Base-by-base conservation (phyloP, 1,139 yeast genomes). In the Fermentozyma sake region DNA sequence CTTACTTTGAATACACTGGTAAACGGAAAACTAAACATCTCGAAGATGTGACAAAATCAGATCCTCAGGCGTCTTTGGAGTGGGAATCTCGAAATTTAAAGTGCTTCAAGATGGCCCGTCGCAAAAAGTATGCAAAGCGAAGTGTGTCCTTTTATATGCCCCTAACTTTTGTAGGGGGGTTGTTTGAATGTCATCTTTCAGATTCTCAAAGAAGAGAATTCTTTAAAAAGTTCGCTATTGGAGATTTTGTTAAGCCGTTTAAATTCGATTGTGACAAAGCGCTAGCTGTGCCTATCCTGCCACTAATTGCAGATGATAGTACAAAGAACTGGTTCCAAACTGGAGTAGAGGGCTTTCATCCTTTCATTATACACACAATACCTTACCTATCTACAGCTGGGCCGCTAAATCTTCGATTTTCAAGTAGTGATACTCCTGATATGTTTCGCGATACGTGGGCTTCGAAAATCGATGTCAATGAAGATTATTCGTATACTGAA, bases 41-140 rank as follows among this genome's bases (percentile, higher is more conserved):
- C 37, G 21, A 23, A 34, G 1, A 37, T n/a, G n/a, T n/a, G n/a
- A n/a, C n/a, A n/a, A n/a, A n/a, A n/a, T n/a, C 55, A 1, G 43
- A 46, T 22, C 46, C 56, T 2, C 54, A 46, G 10, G 41, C 54
- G 6, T 44, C 60, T 0, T 29, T 55, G 20, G 47, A 44, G 23
- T 50, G 58, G 56, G 62, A 58, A 33, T 37, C 57, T 1, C 41
- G 55, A 10, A 58, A 61, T 28, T 45, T 70, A 18, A 59, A 54
- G 10, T 79, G 86, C 38, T 79, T 67, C 43, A 76, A 79, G 36
- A 53, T 79, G 37, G 84, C 86, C 1, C 59, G 91, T 34, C 56
- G 79, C 17, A 72, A 72, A 44, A 70, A 74, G 42, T 81, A 76
- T 42, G 76, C 78, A 2, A 49, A 50, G 18, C 56, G 81, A 26